Conservation (phyloP, 169 alveolate genomes). For the Eimeria maxima region DNA sequence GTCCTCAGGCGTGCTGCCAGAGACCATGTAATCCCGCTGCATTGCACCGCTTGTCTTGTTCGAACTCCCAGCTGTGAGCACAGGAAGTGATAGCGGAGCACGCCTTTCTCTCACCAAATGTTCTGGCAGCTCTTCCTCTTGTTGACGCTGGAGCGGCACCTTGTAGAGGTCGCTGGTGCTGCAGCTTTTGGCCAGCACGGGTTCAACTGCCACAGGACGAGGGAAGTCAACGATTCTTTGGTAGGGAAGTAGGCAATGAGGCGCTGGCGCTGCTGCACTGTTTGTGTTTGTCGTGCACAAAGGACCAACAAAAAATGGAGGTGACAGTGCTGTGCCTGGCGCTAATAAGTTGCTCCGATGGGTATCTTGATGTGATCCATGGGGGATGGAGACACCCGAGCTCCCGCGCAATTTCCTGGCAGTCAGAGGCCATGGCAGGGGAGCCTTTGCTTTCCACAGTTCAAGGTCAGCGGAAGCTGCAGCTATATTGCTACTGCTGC, state of each 20-base stretch:
- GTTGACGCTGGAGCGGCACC: neutral
- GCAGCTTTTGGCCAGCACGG: neutral
- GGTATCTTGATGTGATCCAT: neutral
- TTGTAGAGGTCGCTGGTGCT: neutral
- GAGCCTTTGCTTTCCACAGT: neutral
- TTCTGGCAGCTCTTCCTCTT: neutral
- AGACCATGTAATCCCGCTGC: neutral
- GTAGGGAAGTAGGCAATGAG: conserved; percentile 7
- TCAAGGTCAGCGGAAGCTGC: conserved; percentile 9
- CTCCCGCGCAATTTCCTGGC: neutral
- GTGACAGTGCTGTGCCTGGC: neutral
- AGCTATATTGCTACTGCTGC: conserved; percentile 1
- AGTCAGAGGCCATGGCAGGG: neutral
- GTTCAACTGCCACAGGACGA: conserved; percentile 50
- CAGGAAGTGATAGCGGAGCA: conserved; percentile 55
- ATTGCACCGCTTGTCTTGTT: neutral
- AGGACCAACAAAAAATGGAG: neutral
- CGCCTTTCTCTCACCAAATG: conserved; percentile 27
- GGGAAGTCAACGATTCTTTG: conserved; percentile 35
- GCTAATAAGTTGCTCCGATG: neutral
- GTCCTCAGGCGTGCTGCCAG: neutral
- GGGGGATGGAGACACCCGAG: neutral
- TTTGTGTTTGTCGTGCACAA: neutral
- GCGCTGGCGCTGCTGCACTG: neutral
- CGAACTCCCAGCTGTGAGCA: conserved; percentile 16